Base-by-base conservation (phyloP, 495 filamentous ascomycete species). In the Penicillium tannophilum region DNA sequence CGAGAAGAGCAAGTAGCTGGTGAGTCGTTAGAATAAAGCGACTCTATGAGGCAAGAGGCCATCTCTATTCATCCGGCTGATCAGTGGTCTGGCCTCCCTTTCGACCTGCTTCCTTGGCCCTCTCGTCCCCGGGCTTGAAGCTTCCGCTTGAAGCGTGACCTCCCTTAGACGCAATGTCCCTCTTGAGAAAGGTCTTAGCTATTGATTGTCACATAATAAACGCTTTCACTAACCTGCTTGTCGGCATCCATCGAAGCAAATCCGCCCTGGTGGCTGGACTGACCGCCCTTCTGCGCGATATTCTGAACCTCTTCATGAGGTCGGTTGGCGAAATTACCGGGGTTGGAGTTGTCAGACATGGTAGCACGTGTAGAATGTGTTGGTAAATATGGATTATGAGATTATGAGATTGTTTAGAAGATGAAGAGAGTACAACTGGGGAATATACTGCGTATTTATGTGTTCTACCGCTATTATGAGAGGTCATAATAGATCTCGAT, bases 261-360 rank as follows among this genome's bases (percentile, higher is more conserved):
- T 12, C 73, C 72, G 33, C 69, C 64, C 3, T 41, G 19, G 55
- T 71, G 63, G 54, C 73, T 76, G 24, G 80, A 70, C 50, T 77
- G 71, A 35, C 81, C 82, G 9, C 80, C 83, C 69, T 84, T 83
- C 3, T 65, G 60, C 4, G 82, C 86, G 51, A 84, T 81, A 12
- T 77, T 75, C 39, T 71, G 66, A 8, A 87, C 83, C 58, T 88
- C 81, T 47, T 85, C 82, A 56, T 79, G 77, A 47, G 82, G 73
- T 55, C 84, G 82, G 77, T 88, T 88, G 76, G 81, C 79, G 65
- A 87, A 87, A 68, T 87, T 86, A 33, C 82, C 79, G 51, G 83
- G 84, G 67, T 88, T 88, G 55, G 66, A 68, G 64, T 64, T 64
- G 28, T 35, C 12, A 10, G 42, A 19, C 56, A 59, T 59, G 8